Evolutionary conservation across 2,329 filamentous ascomycete species (phyloP), one percentile per base, ranked within the genome.

Genomic region (Penicillium decumbens): DNA sequence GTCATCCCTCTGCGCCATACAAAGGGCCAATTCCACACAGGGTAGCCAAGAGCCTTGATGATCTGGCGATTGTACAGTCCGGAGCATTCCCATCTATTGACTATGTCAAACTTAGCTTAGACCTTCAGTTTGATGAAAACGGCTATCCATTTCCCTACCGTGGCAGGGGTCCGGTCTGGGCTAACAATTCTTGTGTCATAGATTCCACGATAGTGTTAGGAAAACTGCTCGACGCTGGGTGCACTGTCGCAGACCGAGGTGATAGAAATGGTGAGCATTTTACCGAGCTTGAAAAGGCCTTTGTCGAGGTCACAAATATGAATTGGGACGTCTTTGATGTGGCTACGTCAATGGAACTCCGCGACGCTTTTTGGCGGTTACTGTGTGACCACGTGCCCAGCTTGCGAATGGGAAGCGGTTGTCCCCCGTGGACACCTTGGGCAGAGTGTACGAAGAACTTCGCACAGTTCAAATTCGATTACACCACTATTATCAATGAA

Each of bases 191-290:
- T 8, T 59, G 56, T 45, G 51, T 56, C 8, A 50, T 69, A 12
- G 68, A 72, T 42, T 63, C 60, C 40, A 50, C 60, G 5, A 67
- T 72, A 40, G 63, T 70, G n/a, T 55, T 61, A 2, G 70, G 65
- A 1, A 67, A 56, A 44, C 49, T 73, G n/a, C 59, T 69, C 6
- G 62, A 70, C 37, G 66, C 62, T 4, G 70, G 70, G 9, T 67
- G 63, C 9, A 71, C 70, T 1, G 56, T 55, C 6, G 53, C 62
- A 5, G 70, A 73, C 41, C 61, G 61, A 15, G 39, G 47, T 15
- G 18, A 42, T 6, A 45, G 46, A 3, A 61, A 60, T 59, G 37
- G 48, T 6, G 33, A 41, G 0, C 28, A 42, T 6, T 55, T 65
- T 7, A 57, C 44, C 10, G 28, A 46, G 1, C 25, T 55, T 8